A percentile compares a stretch with the other conserved stretches of the same genome.
Evolutionary conservation across 331 rosid species (phyloP).

Genomic region (Quercus phellos): DNA sequence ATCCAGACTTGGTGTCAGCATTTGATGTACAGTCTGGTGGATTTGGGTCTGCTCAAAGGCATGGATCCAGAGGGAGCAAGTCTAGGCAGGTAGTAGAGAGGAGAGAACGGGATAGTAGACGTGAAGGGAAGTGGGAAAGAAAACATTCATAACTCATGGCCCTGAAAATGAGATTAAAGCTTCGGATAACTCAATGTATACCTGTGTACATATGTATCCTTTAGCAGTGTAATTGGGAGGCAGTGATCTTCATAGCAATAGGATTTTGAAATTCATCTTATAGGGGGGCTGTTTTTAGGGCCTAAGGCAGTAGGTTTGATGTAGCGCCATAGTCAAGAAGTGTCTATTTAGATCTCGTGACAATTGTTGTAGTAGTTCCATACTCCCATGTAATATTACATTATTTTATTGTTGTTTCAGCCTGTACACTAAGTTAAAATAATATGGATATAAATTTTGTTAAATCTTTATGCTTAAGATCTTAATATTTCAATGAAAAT

Average conservation of each 20-base stretch:
- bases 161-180: not conserved
- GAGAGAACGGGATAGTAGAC: slow-evolving; percentile 75
- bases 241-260: not conserved
- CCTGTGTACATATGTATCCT: not conserved
- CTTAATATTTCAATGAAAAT: not conserved
- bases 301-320: not conserved
- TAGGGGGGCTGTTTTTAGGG: not conserved
- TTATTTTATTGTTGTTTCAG: not conserved
- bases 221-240: not conserved
- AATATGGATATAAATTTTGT: not conserved
- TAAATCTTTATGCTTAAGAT: not conserved
- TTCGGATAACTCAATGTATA: not conserved
- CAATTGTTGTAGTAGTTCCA: too few species aligned
- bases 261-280: not conserved
- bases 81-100: slow-evolving; percentile 74
- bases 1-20: slow-evolving; percentile 67
- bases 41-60: slow-evolving; percentile 72
- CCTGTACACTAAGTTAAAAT: not conserved
- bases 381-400: not conserved
- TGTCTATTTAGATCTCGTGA: too few species aligned
- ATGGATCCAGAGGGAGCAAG: slow-evolving; percentile 77
- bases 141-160: slow-evolving; percentile 48
- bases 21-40: slow-evolving; percentile 73
- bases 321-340: too few species aligned
- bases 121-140: slow-evolving; percentile 98